Evolutionary conservation across 1,284 basidiomycete genomes (phyloP), one percentile per base, ranked within the genome.

Genomic region (Pseudozyma sp.): DNA sequence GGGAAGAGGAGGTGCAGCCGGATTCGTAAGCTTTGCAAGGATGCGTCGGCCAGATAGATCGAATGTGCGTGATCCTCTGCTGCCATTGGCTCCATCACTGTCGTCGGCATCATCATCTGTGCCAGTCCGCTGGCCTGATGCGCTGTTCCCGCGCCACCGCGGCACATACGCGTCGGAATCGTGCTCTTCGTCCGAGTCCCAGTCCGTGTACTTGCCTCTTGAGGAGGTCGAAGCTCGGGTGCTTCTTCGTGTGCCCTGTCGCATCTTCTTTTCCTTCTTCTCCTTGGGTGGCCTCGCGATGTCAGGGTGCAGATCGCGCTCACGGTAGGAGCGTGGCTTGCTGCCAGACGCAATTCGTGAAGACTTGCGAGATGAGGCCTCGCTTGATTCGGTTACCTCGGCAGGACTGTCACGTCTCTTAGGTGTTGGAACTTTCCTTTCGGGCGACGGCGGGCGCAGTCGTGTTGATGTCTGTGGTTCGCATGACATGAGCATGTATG

Each of bases 21-120:
- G 77, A 51, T 79, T 79, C 47, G 62, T 62, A 3, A 79, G 67
- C 52, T 67, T 70, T 40, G 72, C 59, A 13, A 79, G 63, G 11
- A 62, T 56, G 4, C 55, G 71, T 21, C 59, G 47, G 16, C 71
- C 66, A 5, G 56, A 70, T 5, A 74, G 56, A 45, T 74, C 71
- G 25, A 74, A 74, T 1, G 71, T 74, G 38, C 63, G 65, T 21
- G 65, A 65, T n/a, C 61, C 45, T n/a, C 64, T 40, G 40, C 55
- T 53, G 58, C 49, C 45, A 40, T 60, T 43, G 12, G 39, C 65
- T 13, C 47, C 68, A 16, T 64, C 66, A 52, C 65, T 68, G 38
- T 64, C 60, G 18, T 65, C 54, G 34, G 53, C 57, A n/a, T 66
- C 50, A 25, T 61, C 51, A n/a, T 18, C 45, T 4, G 25, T 34